A percentile compares a stretch with the other conserved stretches of the same genome.
phyloP scores from a whole-genome alignment of 805 yeast species.

The Yarrowia sp. region DNA sequence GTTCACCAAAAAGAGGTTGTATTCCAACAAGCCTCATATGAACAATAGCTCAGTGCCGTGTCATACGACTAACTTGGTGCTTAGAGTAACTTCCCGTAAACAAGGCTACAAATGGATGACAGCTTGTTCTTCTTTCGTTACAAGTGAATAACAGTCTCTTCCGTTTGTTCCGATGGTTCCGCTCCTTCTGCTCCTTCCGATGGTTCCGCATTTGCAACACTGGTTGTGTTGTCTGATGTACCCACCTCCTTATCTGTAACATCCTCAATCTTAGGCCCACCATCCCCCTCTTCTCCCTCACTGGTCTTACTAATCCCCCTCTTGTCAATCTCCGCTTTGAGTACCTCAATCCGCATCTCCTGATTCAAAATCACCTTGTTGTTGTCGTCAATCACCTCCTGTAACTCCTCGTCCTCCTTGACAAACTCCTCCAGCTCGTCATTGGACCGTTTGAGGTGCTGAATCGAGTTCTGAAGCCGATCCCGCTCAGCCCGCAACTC shows the following conservation, averaged over 20 bases:
- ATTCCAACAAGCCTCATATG: too few species aligned
- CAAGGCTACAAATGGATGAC: too few species aligned
- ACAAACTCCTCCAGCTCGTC: slow-evolving; percentile 43
- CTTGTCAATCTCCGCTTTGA: slow-evolving; percentile 11
- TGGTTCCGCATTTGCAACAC: too few species aligned
- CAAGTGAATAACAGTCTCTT: slow-evolving; percentile 14
- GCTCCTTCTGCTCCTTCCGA: background rate
- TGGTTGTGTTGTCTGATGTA: background rate
- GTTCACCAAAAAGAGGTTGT: too few species aligned
- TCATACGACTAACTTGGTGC: too few species aligned
- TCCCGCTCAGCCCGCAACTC: slow-evolving; percentile 42
- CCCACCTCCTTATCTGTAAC: background rate
- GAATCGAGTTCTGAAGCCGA: slow-evolving; percentile 46
- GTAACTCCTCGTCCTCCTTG: slow-evolving; percentile 40
- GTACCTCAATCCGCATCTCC: slow-evolving; percentile 16
- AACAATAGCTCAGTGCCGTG: too few species aligned
- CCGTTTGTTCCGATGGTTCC: background rate
- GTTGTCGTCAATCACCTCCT: slow-evolving; percentile 33
- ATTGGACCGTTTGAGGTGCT: slow-evolving; percentile 47
- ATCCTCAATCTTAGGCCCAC: background rate
- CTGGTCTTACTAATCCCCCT: background rate
- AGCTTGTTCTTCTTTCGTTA: too few species aligned
- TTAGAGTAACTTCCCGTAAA: too few species aligned
- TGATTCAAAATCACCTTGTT: slow-evolving; percentile 8
- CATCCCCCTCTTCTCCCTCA: background rate